Evolutionary conservation across 108 stramenopile genomes (phyloP).

Genomic region (Pseudonitzschia delicatissima): DNA sequence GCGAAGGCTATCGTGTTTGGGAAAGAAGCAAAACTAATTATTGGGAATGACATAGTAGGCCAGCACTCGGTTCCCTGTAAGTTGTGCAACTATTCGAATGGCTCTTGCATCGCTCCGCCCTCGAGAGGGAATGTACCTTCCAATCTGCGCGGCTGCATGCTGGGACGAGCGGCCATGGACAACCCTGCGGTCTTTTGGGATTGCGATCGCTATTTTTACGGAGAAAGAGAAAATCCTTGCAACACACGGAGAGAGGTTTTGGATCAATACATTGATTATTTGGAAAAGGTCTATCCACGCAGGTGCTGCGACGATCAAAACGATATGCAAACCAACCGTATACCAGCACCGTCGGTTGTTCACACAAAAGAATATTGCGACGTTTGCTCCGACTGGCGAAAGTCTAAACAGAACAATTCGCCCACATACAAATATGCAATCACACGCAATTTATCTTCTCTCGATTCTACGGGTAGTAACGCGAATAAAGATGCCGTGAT

Average conservation of each 20-base stretch:
- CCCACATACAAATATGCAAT: not conserved
- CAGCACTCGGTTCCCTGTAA: constrained; percentile 38
- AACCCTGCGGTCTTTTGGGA: constrained; percentile 53
- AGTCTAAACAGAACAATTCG: not conserved
- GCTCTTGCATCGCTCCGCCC: constrained; percentile 51
- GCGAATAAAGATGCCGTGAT: not conserved
- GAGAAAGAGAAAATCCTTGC: constrained; percentile 48
- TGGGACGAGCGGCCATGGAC: constrained; percentile 63
- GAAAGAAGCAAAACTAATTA: not conserved
- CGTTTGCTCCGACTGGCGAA: constrained; percentile 8
- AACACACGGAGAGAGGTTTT: constrained; percentile 53
- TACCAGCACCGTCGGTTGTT: not conserved
- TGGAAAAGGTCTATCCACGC: constrained; percentile 54
- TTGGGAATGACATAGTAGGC: not conserved
- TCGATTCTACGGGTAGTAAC: not conserved
- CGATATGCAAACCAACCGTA: not conserved
- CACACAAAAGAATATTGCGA: not conserved
- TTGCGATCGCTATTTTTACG: constrained; percentile 63
- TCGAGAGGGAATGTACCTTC: constrained; percentile 22
- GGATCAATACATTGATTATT: constrained; percentile 47
- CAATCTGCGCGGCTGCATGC: constrained; percentile 61
- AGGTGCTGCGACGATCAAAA: constrained; percentile 57
- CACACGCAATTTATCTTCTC: not conserved
- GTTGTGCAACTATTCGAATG: constrained; percentile 48
- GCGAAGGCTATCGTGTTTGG: constrained; percentile 44